Percentiles rank a stretch among this genome's conserved stretches.
These are phyloP conservation scores for Saccharata proteae DNA, from an alignment of 2,329 filamentous ascomycete genomes.

Conservation along the genomic window DNA sequence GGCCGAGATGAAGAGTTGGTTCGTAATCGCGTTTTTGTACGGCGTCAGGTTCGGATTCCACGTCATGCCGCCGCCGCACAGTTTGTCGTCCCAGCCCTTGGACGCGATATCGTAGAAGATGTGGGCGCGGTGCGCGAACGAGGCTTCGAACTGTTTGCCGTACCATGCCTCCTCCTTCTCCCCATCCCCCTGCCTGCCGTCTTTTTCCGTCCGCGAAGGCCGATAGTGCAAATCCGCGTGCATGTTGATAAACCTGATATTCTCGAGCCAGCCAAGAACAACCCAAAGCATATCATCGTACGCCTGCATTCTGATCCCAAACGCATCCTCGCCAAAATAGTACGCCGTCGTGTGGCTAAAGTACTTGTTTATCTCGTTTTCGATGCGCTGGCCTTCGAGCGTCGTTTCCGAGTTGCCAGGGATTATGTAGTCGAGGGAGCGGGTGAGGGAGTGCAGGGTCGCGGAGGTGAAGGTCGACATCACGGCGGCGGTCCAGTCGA, in stretches of 20 bases:
- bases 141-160: conserved; percentile 59
- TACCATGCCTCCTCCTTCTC: conserved; percentile 46
- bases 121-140: conserved; percentile 71
- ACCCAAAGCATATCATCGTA: conserved; percentile 96
- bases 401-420: conserved; percentile 17
- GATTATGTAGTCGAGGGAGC: conserved; percentile 38
- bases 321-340: conserved; percentile 77
- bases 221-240: conserved; percentile 54
- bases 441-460: conserved; percentile 58
- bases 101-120: conserved; percentile 76
- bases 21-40: conserved; percentile 96
- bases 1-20: conserved; percentile 76
- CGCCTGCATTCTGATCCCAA: conserved; percentile 63
- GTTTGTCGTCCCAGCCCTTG: conserved; percentile 65
- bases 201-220: conserved; percentile 6
- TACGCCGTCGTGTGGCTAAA: conserved; percentile 66
- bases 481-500: conserved; percentile 90
- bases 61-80: conserved; percentile 80
- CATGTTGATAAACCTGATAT: conserved; percentile 60
- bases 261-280: conserved; percentile 80
- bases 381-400: conserved; percentile 38
- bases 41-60: conserved; percentile 74
- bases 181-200: conserved; percentile 2
- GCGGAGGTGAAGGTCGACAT: conserved; percentile 68
- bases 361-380: conserved; percentile 73